Conservation (phyloP, 768 basidiomycete genomes). For the Boletus rubescentipes region DNA sequence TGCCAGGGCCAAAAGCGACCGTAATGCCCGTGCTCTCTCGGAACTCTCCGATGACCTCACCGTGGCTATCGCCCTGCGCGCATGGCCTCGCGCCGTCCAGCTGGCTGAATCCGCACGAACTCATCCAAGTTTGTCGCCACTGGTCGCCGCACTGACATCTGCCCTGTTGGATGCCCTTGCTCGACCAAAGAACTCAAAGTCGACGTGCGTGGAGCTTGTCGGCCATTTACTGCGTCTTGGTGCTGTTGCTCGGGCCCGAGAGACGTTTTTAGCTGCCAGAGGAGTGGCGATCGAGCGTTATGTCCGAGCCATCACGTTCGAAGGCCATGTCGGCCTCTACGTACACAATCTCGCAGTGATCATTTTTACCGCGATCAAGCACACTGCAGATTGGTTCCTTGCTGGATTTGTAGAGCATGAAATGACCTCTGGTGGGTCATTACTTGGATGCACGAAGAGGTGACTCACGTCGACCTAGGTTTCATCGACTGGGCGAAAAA, state of each 20-base stretch:
- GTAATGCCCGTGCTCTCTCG: slow-evolving; percentile 82
- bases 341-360: slow-evolving; percentile 86
- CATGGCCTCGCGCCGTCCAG: slow-evolving; percentile 85
- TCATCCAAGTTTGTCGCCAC: slow-evolving; percentile 59
- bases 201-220: slow-evolving; percentile 67
- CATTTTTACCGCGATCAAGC: slow-evolving; percentile 91
- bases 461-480: slow-evolving; percentile 43
- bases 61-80: slow-evolving; percentile 84
- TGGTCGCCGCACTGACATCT: slow-evolving; percentile 66
- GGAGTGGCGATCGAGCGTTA: slow-evolving; percentile 70
- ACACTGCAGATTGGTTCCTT: slow-evolving; percentile 98
- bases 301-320: slow-evolving; percentile 85
- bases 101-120: slow-evolving; percentile 82
- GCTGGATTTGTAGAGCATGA: slow-evolving; percentile 95
- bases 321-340: slow-evolving; percentile 84
- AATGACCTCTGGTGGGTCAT: slow-evolving; percentile 78
- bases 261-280: slow-evolving; percentile 79
- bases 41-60: slow-evolving; percentile 92
- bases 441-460: neutral
- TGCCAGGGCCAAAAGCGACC: slow-evolving; percentile 73
- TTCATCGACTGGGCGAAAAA: slow-evolving; percentile 94
- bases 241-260: slow-evolving; percentile 75
- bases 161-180: slow-evolving; percentile 75
- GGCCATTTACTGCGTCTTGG: slow-evolving; percentile 72
- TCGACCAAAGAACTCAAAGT: slow-evolving; percentile 74